phyloP scores from a whole-genome alignment of 495 filamentous ascomycete species.

The Talaromyces trachyspermus region DNA sequence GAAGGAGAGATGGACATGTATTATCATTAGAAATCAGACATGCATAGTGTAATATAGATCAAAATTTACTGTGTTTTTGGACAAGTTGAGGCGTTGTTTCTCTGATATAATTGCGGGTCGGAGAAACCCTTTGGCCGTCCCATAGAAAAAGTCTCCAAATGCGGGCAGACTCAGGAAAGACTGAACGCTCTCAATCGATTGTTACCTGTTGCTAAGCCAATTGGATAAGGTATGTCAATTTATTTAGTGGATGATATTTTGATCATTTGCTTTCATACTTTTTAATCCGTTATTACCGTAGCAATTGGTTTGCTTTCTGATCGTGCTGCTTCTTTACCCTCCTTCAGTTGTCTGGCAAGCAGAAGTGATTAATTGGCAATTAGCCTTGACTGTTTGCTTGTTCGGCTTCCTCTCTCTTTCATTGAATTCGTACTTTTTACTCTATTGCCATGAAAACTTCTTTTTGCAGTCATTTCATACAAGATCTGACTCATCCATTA shows the following conservation, averaged over 20 bases:
- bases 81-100: no score
- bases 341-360: no score
- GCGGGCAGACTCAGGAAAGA: not conserved
- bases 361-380: no score
- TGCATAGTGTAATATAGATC: not conserved
- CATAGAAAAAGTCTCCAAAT: conserved; percentile 8
- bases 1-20: no score
- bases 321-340: no score
- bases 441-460: no score
- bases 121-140: conserved; percentile 6
- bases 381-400: no score
- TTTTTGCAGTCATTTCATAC: not conserved
- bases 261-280: not conserved
- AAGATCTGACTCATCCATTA: not conserved
- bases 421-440: no score
- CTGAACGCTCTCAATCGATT: not conserved
- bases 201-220: not conserved
- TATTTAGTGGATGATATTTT: not conserved
- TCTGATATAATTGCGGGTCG: no score
- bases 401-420: no score
- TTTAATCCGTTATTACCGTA: not conserved
- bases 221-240: conserved; percentile 1
- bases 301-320: not conserved
- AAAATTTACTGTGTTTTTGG: not conserved
- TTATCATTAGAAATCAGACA: no score